phyloP scores from a whole-genome alignment of 73 alveolate species.

The Halteria grandinella region DNA sequence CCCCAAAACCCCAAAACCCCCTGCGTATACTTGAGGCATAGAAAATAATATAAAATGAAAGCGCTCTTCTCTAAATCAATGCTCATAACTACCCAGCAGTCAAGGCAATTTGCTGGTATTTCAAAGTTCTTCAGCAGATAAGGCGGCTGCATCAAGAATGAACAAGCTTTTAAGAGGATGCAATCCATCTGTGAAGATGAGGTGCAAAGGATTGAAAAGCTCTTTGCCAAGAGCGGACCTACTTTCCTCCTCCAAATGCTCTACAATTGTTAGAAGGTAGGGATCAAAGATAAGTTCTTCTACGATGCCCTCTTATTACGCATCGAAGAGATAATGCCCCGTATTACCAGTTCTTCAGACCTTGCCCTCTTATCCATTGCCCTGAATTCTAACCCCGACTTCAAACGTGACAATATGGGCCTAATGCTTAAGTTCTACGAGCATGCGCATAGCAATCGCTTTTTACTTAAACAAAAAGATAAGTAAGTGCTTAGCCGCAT shows the following conservation, averaged over 20 bases:
- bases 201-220: conserved; percentile 3
- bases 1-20: too few species aligned
- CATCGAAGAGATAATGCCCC: neutral
- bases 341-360: neutral
- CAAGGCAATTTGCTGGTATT: too few species aligned
- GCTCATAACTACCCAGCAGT: too few species aligned
- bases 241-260: conserved; percentile 17
- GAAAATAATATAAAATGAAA: too few species aligned
- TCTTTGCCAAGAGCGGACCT: conserved; percentile 2
- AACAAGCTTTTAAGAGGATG: conserved; percentile 6
- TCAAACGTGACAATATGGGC: neutral
- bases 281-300: conserved; percentile 36
- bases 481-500: neutral
- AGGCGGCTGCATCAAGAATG: conserved; percentile 39
- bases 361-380: neutral
- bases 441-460: neutral
- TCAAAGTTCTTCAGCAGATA: conserved; percentile 10
- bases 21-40: too few species aligned
- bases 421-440: conserved; percentile 7
- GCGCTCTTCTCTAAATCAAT: too few species aligned
- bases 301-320: neutral
- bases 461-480: conserved; percentile 2
- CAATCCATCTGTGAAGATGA: conserved; percentile 15
- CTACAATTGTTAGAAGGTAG: conserved; percentile 7
- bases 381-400: neutral